Conservation (phyloP, 148 eudicot genomes). For the Persicaria maculosa region DNA sequence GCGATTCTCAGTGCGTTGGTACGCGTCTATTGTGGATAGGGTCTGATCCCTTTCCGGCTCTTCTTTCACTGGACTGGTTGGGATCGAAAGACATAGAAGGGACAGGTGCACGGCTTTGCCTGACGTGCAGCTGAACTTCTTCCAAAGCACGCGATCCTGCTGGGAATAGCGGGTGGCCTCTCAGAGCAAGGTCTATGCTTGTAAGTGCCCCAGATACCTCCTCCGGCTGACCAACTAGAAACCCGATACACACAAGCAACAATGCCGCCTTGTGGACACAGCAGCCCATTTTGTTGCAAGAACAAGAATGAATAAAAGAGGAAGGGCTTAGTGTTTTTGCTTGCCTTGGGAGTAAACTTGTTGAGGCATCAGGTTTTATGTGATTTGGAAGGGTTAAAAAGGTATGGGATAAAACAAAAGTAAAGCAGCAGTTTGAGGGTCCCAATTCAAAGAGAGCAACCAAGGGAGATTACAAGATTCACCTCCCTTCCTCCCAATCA, state of each 20-base stretch:
- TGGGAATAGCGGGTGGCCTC: conserved; percentile 15
- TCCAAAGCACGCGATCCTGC: too few species aligned
- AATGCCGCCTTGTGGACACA: conserved; percentile 17
- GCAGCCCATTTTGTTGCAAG: not conserved
- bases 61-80: conserved; percentile 51
- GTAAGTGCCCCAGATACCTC: conserved; percentile 30
- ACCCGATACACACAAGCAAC: conserved; percentile 37
- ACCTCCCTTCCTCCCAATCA: conserved; percentile 45
- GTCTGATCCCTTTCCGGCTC: conserved; percentile 64
- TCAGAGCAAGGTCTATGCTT: conserved; percentile 56
- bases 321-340: not conserved
- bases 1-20: conserved; percentile 5
- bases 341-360: not conserved
- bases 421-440: conserved; percentile 14
- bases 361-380: conserved; percentile 17
- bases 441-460: conserved; percentile 15
- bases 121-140: not conserved
- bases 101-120: conserved; percentile 29
- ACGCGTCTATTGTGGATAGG: conserved; percentile 65
- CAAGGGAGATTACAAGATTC: conserved; percentile 51
- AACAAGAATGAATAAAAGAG: not conserved
- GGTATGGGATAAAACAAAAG: conserved; percentile 24
- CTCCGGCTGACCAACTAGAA: conserved; percentile 38
- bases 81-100: conserved; percentile 45
- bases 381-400: conserved; percentile 23